A percentile compares a stretch with the other conserved stretches of the same genome.
Evolutionary conservation across 2,329 filamentous ascomycete genomes (phyloP).

Genomic region (Pestalotiopsis sp.): DNA sequence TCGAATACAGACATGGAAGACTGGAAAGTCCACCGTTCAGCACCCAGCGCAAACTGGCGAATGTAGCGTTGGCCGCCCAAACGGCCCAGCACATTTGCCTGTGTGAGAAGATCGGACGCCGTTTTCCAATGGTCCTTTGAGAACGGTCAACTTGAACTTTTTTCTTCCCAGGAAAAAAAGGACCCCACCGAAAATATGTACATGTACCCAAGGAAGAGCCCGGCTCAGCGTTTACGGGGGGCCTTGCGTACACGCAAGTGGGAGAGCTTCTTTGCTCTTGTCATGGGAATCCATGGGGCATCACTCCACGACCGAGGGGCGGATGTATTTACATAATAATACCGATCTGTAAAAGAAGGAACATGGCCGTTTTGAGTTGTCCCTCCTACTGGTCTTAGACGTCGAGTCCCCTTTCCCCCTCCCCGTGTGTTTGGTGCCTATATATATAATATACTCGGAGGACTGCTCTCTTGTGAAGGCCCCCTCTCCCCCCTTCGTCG

Average conservation of each 20-base stretch:
- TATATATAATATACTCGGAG: background rate
- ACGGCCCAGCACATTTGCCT: too few species aligned
- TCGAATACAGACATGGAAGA: background rate
- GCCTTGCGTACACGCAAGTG: background rate
- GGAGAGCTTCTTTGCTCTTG: background rate
- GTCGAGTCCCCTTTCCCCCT: background rate
- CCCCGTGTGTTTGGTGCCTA: background rate
- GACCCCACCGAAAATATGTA: background rate
- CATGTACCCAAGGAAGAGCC: background rate
- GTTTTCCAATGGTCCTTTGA: background rate
- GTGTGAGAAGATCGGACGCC: background rate
- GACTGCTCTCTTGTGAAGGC: background rate
- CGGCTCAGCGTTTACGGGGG: background rate
- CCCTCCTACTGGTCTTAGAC: background rate
- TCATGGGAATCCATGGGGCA: background rate
- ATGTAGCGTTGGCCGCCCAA: background rate
- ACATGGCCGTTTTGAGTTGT: background rate
- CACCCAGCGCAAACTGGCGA: background rate
- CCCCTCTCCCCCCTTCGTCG: background rate
- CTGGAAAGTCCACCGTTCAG: background rate
- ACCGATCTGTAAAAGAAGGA: background rate
- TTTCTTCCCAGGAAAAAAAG: background rate
- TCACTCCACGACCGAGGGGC: background rate
- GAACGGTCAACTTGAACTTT: background rate
- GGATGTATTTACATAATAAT: constrained; percentile 9